Evolutionary conservation across 768 basidiomycete species (phyloP).

Genomic region (Tricholoma bakamatsutake): DNA sequence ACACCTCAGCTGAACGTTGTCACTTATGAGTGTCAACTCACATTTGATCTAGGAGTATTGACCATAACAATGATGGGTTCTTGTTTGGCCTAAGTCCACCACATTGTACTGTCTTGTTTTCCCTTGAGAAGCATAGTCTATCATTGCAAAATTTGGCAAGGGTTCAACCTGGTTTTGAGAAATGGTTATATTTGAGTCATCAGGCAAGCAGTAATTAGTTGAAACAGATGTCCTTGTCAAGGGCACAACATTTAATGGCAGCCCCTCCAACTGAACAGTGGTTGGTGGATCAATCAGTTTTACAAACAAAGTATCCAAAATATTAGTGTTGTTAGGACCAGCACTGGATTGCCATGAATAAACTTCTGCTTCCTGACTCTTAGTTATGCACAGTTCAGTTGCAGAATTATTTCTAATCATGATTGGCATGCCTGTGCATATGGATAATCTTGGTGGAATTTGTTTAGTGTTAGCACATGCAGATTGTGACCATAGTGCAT

Average conservation of each 20-base stretch:
- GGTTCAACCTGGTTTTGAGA: neutral
- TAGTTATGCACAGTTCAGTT: constrained; percentile 29
- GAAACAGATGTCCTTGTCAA: neutral
- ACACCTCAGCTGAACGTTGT: too few relatives aligned
- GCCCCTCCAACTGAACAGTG: neutral
- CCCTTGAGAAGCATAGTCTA: constrained; percentile 29
- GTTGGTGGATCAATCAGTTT: neutral
- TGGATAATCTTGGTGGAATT: constrained; percentile 2
- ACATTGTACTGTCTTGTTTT: constrained; percentile 22
- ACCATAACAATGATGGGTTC: too few relatives aligned
- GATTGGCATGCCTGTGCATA: constrained; percentile 29
- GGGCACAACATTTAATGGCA: neutral
- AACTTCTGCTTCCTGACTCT: constrained; percentile 23
- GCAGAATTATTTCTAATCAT: constrained; percentile 27
- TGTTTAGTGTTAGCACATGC: neutral
- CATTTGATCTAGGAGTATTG: too few relatives aligned
- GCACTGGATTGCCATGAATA: neutral
- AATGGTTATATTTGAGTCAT: neutral
- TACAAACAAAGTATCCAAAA: neutral
- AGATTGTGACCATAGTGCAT: neutral
- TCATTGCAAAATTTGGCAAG: constrained; percentile 14
- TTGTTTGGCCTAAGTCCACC: constrained; percentile 16
- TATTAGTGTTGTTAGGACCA: neutral
- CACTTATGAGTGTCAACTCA: too few relatives aligned
- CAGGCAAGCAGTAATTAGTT: neutral